Base-by-base conservation (phyloP, 306 rosid species). In the Mucuna pruriens region DNA sequence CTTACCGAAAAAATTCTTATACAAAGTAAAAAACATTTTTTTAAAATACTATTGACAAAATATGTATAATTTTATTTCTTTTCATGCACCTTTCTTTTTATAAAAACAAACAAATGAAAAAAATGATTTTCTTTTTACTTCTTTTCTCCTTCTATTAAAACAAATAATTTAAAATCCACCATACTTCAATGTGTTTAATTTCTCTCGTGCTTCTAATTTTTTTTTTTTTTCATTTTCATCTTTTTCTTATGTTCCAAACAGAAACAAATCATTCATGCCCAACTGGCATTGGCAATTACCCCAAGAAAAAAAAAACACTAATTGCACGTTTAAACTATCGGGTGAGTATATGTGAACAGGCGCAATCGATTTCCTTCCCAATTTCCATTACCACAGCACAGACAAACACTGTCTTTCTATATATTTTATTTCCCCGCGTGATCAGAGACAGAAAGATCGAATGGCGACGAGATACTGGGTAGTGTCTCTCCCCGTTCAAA, bases 401-500 rank as follows among this genome's bases (percentile, higher is more conserved):
- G 5, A 67, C 54, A 40, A 40, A 67, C 74, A 22, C 11, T 20
- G 33, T 66, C 31, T 66, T 66, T 64, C 44, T 38, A 10, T 38
- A 3, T 9, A 19, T 38, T 66, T 39, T 25, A 17, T 20, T 66
- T 66, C 3, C 9, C 52, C 25, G 49, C 15, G 33, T 38, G 72
- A 67, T 67, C 51, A 19, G 38, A 60, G 38, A 0, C 34, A 9
- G 48, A 64, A 7, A 67, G 33, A 8, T 67, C 34, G 15, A 67
- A 68, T 69, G 99, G 98, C 99, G 80, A 90, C 74, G 86, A 87
- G 94, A 63, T 96, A 96, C 88, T 93, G 97, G 98, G 90, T 92
- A 72, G 97, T 92, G 29, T 96, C 99, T 84, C 91, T 93, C 64
- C 89, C 97, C 71, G 98, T 91, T 42, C 94, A 87, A 61, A 87